Conservation (phyloP, 1,139 yeast species). For the Spencermartinsiella ligniputridi region DNA sequence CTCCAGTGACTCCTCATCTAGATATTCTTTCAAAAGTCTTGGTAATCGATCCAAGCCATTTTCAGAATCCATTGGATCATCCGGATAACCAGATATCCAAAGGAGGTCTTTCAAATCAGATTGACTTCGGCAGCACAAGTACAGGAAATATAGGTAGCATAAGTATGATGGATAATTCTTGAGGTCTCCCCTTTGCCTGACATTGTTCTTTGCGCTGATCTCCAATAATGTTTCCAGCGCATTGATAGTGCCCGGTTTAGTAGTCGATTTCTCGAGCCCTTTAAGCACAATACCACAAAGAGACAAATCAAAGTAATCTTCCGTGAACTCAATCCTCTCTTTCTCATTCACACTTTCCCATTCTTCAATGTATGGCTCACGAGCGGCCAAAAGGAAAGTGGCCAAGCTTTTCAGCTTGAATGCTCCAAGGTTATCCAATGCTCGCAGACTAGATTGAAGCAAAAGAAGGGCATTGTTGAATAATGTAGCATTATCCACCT, state of each 20-base stretch:
- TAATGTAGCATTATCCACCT: slow-evolving; percentile 22
- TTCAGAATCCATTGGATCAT: slow-evolving; percentile 29
- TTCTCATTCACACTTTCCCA: slow-evolving; percentile 45
- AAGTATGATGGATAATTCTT: slow-evolving; percentile 23
- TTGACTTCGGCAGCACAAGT: slow-evolving; percentile 46
- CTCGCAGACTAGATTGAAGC: slow-evolving; percentile 25
- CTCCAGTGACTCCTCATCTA: slow-evolving; percentile 39
- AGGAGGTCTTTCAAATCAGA: slow-evolving; percentile 45
- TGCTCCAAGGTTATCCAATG: slow-evolving; percentile 28
- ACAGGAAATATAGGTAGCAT: slow-evolving; percentile 54
- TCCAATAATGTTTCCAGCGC: slow-evolving; percentile 50
- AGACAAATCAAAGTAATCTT: slow-evolving; percentile 51
- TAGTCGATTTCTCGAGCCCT: slow-evolving; percentile 62
- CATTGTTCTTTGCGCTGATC: slow-evolving; percentile 40
- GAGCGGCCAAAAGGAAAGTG: slow-evolving; percentile 37
- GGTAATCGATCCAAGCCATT: slow-evolving; percentile 40
- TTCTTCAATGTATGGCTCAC: slow-evolving; percentile 40
- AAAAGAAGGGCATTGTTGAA: slow-evolving; percentile 26
- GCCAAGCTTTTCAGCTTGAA: slow-evolving; percentile 24
- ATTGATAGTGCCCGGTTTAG: slow-evolving; percentile 52
- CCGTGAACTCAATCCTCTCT: slow-evolving; percentile 40
- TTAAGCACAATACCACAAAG: slow-evolving; percentile 50
- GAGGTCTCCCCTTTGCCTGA: slow-evolving; percentile 15
- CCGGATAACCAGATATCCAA: slow-evolving; percentile 44
- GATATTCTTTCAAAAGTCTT: slow-evolving; percentile 51